phyloP scores from a whole-genome alignment of 257 asterid species.

The Rhazya stricta region DNA sequence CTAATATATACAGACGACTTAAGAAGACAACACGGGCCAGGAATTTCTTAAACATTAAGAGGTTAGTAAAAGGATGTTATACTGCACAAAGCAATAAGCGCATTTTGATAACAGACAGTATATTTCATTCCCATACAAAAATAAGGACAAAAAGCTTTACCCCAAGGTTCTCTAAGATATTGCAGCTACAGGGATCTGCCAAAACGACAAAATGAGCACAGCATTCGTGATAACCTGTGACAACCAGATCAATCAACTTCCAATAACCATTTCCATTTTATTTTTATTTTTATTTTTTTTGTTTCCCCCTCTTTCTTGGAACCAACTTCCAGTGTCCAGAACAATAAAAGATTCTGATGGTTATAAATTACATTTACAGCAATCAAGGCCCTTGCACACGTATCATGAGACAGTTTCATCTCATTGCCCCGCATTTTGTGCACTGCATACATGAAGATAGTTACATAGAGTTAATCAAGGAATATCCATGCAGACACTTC shows the following conservation, averaged over 20 bases:
- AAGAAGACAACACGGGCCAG: no score
- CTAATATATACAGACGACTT: not conserved
- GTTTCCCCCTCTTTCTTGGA: no score
- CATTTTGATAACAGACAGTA: not conserved
- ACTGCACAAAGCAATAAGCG: not conserved
- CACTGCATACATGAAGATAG: constrained; percentile 42
- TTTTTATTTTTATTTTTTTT: no score
- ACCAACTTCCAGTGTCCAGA: no score
- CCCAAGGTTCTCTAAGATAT: constrained; percentile 76
- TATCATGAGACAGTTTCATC: constrained; percentile 40
- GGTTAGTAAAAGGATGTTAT: not conserved
- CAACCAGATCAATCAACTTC: constrained; percentile 11
- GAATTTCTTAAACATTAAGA: not conserved
- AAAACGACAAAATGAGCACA: constrained; percentile 66
- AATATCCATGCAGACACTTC: not conserved
- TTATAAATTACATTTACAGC: constrained; percentile 49
- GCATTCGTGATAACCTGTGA: constrained; percentile 47
- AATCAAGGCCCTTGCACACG: constrained; percentile 44
- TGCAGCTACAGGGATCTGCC: constrained; percentile 80
- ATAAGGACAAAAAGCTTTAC: constrained; percentile 30
- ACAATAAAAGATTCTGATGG: constrained; percentile 15
- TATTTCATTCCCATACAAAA: not conserved
- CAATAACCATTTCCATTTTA: no score
- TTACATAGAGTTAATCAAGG: constrained; percentile 16
- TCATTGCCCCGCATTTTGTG: constrained; percentile 51